These are phyloP conservation scores for Aspergillus neotritici DNA, from an alignment of 2,329 filamentous ascomycete genomes.

Conservation along the genomic window DNA sequence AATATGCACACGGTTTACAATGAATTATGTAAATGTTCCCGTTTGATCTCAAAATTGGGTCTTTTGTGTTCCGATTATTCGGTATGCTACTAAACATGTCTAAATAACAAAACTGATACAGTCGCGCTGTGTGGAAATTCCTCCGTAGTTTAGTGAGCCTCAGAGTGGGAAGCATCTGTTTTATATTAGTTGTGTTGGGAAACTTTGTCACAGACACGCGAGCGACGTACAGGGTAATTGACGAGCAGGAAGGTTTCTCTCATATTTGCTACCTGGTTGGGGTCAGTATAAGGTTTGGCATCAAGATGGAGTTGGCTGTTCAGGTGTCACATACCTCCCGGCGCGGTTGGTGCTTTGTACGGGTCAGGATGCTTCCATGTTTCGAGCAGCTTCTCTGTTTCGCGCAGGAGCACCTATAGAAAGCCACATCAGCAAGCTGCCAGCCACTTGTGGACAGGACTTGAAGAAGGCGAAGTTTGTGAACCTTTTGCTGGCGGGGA, in stretches of 20 bases:
- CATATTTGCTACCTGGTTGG: slow-evolving; percentile 81
- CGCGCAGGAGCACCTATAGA: slow-evolving; percentile 68
- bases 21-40: no score
- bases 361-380: slow-evolving; percentile 98
- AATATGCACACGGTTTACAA: no score
- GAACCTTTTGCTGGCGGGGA: slow-evolving; percentile 76
- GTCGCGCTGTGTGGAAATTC: no score
- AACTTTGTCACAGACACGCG: no score
- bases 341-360: slow-evolving; percentile 81
- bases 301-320: neutral
- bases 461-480: slow-evolving; percentile 24
- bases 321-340: slow-evolving; percentile 63
- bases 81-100: no score
- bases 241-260: slow-evolving; percentile 80
- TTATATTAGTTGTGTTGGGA: no score
- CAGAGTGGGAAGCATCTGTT: slow-evolving; percentile 6
- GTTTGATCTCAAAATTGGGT: no score
- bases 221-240: slow-evolving; percentile 69
- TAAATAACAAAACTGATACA: no score
- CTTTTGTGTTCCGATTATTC: no score
- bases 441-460: neutral
- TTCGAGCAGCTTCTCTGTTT: slow-evolving; percentile 81
- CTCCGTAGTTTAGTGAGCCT: neutral
- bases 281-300: neutral
- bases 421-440: neutral